Conservation (phyloP, 768 basidiomycete species). For the Pulveroboletus sp. region DNA sequence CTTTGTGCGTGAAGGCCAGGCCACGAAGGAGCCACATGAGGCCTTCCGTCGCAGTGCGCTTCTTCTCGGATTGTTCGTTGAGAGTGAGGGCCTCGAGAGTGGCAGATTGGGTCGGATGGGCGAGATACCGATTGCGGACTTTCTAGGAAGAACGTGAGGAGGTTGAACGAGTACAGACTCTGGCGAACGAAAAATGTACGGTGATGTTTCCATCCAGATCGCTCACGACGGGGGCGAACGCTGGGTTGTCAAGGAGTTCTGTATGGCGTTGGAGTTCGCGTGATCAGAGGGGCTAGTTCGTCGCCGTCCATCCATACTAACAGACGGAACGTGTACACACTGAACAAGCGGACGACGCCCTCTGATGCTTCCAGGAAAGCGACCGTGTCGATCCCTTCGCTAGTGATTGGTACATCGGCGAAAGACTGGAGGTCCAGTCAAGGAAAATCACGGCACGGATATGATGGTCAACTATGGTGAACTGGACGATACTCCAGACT, state of each 20-base stretch:
- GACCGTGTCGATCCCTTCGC: conserved; percentile 83
- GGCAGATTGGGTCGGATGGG: conserved; percentile 55
- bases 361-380: conserved; percentile 85
- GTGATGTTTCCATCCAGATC: conserved; percentile 91
- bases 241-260: conserved; percentile 34
- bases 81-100: conserved; percentile 83
- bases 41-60: conserved; percentile 83
- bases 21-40: conserved; percentile 93
- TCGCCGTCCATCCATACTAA: background rate
- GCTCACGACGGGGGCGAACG: conserved; percentile 77
- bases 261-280: background rate
- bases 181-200: too few relatives aligned
- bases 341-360: conserved; percentile 87
- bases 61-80: conserved; percentile 85
- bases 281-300: background rate
- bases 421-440: conserved; percentile 62
- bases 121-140: conserved; percentile 77
- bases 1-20: conserved; percentile 82
- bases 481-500: conserved; percentile 5
- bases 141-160: conserved; percentile 53
- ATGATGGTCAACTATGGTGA: background rate
- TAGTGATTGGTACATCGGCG: conserved; percentile 81
- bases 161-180: too few relatives aligned
- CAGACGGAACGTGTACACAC: conserved; percentile 40
- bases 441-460: background rate